Evolutionary conservation across 2,329 filamentous ascomycete species (phyloP).

Genomic region (Byssochlamys sp.): DNA sequence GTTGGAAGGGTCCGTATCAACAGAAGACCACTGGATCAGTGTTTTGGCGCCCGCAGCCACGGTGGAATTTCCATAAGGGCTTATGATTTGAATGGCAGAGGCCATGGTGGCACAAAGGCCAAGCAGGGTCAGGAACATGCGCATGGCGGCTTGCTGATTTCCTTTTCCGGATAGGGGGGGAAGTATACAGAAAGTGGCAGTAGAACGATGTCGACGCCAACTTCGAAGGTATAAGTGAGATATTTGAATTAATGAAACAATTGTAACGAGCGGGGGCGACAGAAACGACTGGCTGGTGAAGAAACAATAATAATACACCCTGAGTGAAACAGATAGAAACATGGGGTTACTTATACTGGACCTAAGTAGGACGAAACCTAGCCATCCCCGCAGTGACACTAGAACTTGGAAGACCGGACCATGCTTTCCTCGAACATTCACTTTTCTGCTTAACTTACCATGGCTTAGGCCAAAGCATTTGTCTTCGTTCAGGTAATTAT

Average conservation of each 20-base stretch:
- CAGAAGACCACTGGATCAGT: slow-evolving; percentile 27
- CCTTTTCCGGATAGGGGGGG: not conserved
- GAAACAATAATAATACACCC: not conserved
- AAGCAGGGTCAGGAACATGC: not conserved
- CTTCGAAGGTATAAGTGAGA: not conserved
- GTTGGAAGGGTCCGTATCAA: slow-evolving; percentile 32
- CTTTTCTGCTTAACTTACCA: not conserved
- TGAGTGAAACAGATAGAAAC: not conserved
- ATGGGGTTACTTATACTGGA: not conserved
- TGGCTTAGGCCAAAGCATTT: not conserved
- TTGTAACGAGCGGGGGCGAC: not conserved
- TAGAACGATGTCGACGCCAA: not conserved
- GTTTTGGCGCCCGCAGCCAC: not conserved
- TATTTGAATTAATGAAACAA: not conserved
- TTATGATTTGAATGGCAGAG: not conserved
- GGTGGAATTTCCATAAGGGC: not conserved
- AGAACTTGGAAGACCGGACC: not conserved
- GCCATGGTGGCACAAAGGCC: not conserved
- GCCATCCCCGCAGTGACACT: too few relatives aligned
- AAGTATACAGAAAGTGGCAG: not conserved
- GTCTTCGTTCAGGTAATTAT: not conserved
- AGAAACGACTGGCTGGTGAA: not conserved
- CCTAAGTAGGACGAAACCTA: not conserved
- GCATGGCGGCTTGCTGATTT: slow-evolving; percentile 1
- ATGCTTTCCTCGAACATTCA: not conserved